Conservation (phyloP, 2,329 filamentous ascomycete genomes). For the Passalora sequoiae region DNA sequence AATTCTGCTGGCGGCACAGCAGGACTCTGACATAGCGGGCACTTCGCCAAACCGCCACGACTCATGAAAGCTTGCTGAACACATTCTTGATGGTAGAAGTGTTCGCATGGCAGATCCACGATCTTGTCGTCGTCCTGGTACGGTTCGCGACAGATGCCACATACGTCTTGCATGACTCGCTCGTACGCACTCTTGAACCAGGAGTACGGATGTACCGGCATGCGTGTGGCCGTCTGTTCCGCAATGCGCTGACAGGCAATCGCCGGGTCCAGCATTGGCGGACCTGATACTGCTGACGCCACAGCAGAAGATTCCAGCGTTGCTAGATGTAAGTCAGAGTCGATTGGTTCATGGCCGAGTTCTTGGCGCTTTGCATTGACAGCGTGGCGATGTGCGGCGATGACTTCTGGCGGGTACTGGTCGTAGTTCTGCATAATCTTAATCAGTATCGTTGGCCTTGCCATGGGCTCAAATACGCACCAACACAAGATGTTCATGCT, state of each 20-base stretch:
- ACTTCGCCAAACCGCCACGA: background rate
- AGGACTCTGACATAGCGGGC: conserved; percentile 5
- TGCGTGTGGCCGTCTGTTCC: too few relatives aligned
- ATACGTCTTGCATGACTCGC: conserved; percentile 5
- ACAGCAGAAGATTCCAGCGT: background rate
- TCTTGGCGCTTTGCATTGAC: conserved; percentile 5
- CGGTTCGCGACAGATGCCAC: conserved; percentile 4
- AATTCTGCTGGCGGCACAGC: too few relatives aligned
- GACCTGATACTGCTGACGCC: background rate
- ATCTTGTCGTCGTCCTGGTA: conserved; percentile 6
- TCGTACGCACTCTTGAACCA: conserved; percentile 8
- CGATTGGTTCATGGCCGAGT: background rate
- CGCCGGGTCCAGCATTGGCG: background rate
- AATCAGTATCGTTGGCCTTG: background rate
- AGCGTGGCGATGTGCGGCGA: background rate
- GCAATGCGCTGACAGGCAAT: background rate
- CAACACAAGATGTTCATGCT: conserved; percentile 5
- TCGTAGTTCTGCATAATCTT: background rate
- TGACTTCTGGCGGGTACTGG: background rate
- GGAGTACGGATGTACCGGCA: background rate
- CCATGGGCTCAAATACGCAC: background rate
- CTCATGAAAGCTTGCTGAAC: background rate
- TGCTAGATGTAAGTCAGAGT: background rate
- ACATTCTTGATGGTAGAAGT: conserved; percentile 10
- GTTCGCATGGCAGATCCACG: conserved; percentile 5